Conservation (phyloP, 2,329 filamentous ascomycete genomes). For the Pyricularia grisea region DNA sequence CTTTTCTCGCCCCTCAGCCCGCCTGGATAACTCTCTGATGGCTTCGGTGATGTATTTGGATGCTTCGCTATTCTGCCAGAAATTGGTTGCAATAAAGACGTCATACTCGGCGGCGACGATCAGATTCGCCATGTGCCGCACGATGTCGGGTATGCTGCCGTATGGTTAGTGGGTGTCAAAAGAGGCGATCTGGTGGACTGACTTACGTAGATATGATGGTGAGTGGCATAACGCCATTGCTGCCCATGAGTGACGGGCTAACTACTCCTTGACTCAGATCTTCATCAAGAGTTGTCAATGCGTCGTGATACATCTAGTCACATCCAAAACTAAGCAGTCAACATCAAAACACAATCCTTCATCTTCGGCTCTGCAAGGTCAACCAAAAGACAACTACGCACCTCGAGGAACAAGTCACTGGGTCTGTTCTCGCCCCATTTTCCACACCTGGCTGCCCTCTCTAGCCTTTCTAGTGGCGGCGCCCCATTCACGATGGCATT, state of each 20-base stretch:
- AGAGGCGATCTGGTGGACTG: neutral
- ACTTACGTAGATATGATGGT: conserved; percentile 54
- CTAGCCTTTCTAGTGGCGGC: conserved; percentile 20
- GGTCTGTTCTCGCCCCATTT: conserved; percentile 56
- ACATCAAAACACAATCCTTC: neutral
- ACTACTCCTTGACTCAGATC: conserved; percentile 41
- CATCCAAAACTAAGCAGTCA: neutral
- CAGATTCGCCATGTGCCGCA: conserved; percentile 65
- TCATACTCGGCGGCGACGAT: conserved; percentile 66
- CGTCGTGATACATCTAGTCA: conserved; percentile 54
- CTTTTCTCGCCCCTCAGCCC: conserved; percentile 47
- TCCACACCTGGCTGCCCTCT: conserved; percentile 50
- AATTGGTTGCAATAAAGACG: conserved; percentile 67
- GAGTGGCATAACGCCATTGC: conserved; percentile 53
- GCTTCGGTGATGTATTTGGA: conserved; percentile 59
- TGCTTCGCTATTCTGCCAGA: conserved; percentile 62
- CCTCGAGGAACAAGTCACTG: conserved; percentile 57
- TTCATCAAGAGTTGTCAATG: conserved; percentile 43
- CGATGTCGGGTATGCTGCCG: conserved; percentile 53
- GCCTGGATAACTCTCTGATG: conserved; percentile 56
- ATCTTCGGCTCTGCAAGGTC: neutral
- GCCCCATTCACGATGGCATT: neutral
- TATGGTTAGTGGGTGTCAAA: neutral
- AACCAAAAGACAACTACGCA: conserved; percentile 16
- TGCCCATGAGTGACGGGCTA: conserved; percentile 41